Evolutionary conservation across 2,329 filamentous ascomycete species (phyloP), one percentile per base, ranked within the genome.

Genomic region (Talaromyces amestolkiae): DNA sequence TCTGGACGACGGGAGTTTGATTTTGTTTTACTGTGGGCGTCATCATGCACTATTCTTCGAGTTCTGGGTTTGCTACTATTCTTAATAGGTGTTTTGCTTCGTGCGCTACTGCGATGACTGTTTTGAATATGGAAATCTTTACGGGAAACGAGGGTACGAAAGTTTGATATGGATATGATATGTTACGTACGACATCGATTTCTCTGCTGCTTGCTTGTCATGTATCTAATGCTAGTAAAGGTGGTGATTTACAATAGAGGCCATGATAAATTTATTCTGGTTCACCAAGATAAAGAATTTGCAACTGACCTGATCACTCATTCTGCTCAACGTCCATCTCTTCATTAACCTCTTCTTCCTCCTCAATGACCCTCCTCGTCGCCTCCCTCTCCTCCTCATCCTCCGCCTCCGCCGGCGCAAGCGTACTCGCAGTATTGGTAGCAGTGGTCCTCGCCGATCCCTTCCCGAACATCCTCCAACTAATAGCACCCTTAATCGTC

Each of bases 401-500:
- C 3, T 69, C 70, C 19, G 70, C 70, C 45, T 67, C 68, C 37
- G 69, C 70, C 39, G 27, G 45, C 59, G 56, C 47, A 31, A 31
- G 17, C 17, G 22, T 22, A 27, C 49, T 58, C 11, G 43, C 73
- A 15, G 70, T 73, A 17, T 69, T 73, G 54, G 45, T 47, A 17
- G 53, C 17, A 74, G 0, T 74, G 72, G 41, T 76, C 72, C 67
- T 71, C 72, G 39, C 77, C 72, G 0, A 71, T 72, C 59, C 72
- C 64, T 59, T 37, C 31, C 33, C 47, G 31, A 56, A 10, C 51
- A 15, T 74, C 68, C 53, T 61, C 75, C 75, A 77, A 49, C 67
- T 61, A 15, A 72, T 68, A 54, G 74, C 70, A 13, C 72, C 71
- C 64, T 75, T 77, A 51, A 79, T 73, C 49, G 70, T 71, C 33